Conservation (phyloP, 73 alveolate genomes). For the Paramecium sonneborni region DNA sequence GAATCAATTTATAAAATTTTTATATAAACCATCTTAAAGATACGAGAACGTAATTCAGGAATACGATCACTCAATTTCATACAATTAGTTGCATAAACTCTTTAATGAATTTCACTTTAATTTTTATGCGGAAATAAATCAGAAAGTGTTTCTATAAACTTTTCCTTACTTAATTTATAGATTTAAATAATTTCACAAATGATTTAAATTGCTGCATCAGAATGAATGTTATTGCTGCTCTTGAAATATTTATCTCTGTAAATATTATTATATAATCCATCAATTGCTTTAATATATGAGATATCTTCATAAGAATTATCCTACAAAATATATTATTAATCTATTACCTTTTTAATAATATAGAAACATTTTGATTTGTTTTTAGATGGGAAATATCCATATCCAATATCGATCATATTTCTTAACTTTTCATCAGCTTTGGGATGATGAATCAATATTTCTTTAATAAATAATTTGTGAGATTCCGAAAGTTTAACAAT, state of each 20-base stretch:
- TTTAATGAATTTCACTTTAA: neutral
- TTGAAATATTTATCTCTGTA: constrained; percentile 31
- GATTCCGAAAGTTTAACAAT: neutral
- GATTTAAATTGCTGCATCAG: constrained; percentile 8
- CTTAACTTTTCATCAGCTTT: neutral
- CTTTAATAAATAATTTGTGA: neutral
- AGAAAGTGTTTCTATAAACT: neutral
- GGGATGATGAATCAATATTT: constrained; percentile 36
- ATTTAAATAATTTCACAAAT: constrained; percentile 10
- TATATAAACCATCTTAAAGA: neutral
- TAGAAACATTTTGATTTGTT: constrained; percentile 18
- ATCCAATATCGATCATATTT: constrained; percentile 26
- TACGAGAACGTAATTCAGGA: neutral
- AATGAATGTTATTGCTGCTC: neutral
- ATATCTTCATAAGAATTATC: constrained; percentile 11
- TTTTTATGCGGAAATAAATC: constrained; percentile 47
- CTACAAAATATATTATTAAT: neutral
- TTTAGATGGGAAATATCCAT: constrained; percentile 40
- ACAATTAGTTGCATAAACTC: neutral
- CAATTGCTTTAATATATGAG: constrained; percentile 25
- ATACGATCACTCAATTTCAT: neutral
- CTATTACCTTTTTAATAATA: neutral
- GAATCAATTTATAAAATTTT: constrained; percentile 32
- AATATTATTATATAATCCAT: neutral
- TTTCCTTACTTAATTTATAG: constrained; percentile 1